These are phyloP conservation scores for Phaeosphaeriaceae sp. DNA, from an alignment of 2,329 filamentous ascomycete species.

Conservation along the genomic window DNA sequence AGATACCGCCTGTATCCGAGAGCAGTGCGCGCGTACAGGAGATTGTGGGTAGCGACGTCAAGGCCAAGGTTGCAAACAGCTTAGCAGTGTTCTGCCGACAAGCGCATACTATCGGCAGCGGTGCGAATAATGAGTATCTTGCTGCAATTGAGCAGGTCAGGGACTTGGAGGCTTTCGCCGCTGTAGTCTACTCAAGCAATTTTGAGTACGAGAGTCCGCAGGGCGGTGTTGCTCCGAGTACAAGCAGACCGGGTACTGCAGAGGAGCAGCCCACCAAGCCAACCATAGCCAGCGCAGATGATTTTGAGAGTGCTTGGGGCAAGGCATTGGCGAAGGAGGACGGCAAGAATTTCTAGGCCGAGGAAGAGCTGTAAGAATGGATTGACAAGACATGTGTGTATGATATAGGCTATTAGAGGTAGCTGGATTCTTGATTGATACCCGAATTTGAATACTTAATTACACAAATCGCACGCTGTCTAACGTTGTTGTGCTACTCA, in stretches of 20 bases:
- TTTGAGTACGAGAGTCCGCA: constrained; percentile 63
- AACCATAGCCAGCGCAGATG: constrained; percentile 55
- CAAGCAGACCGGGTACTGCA: constrained; percentile 46
- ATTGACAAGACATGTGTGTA: constrained; percentile 2
- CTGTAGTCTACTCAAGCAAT: constrained; percentile 87
- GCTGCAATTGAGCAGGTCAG: constrained; percentile 75
- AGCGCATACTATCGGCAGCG: constrained; percentile 84
- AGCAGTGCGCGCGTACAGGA: constrained; percentile 57
- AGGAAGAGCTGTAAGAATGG: neutral
- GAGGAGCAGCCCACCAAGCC: constrained; percentile 52
- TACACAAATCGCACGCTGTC: neutral
- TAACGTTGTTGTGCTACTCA: neutral
- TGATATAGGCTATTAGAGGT: constrained; percentile 1
- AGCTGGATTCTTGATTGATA: constrained; percentile 19
- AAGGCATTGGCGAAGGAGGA: constrained; percentile 63
- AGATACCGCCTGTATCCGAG: constrained; percentile 59
- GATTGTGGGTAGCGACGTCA: constrained; percentile 58
- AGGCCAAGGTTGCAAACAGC: constrained; percentile 83
- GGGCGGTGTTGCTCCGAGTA: constrained; percentile 10
- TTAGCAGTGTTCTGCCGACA: constrained; percentile 90
- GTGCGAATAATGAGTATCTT: constrained; percentile 57
- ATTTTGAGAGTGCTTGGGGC: constrained; percentile 74
- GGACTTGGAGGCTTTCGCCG: constrained; percentile 82
- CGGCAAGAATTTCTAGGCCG: constrained; percentile 26
- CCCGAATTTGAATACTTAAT: constrained; percentile 24